Percentiles rank a stretch among this genome's conserved stretches.
phyloP scores from a whole-genome alignment of 2,329 filamentous ascomycete species.

The Uncinocarpus reesii region DNA sequence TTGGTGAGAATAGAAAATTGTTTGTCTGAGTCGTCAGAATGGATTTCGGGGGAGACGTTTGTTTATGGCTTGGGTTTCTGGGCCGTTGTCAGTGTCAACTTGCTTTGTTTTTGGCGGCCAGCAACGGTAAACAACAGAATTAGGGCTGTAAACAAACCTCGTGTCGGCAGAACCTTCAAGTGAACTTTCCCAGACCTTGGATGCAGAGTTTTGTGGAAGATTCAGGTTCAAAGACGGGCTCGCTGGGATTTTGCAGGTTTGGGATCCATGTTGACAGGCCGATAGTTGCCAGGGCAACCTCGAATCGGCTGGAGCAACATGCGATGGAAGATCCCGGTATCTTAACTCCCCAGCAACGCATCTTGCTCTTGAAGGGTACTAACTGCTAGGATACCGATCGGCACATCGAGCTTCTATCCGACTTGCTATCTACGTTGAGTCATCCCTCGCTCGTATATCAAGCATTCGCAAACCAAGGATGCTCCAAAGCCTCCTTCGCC shows the following conservation, averaged over 20 bases:
- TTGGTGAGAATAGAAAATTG: neutral
- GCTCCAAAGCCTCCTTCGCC: slow-evolving; percentile 54
- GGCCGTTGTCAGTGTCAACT: neutral
- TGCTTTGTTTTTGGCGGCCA: neutral
- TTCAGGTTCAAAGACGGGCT: neutral
- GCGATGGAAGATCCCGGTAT: neutral
- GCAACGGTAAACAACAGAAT: neutral
- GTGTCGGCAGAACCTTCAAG: neutral
- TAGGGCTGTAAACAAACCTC: slow-evolving; percentile 4
- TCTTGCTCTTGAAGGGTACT: too few relatives aligned
- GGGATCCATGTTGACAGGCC: slow-evolving; percentile 12
- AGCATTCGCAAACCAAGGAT: slow-evolving; percentile 50
- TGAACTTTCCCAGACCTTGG: neutral
- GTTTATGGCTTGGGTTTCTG: neutral
- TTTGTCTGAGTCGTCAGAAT: neutral
- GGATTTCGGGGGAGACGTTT: neutral
- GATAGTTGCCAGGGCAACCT: slow-evolving; percentile 37
- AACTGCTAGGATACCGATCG: too few relatives aligned
- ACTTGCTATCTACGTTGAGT: too few relatives aligned
- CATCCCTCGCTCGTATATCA: too few relatives aligned
- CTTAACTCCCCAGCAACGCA: too few relatives aligned
- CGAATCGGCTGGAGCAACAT: neutral
- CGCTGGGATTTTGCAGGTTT: slow-evolving; percentile 4
- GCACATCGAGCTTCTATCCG: too few relatives aligned
- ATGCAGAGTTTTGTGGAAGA: neutral